Evolutionary conservation across 805 yeast genomes (phyloP).

Genomic region (Candida cerambycidarum): DNA sequence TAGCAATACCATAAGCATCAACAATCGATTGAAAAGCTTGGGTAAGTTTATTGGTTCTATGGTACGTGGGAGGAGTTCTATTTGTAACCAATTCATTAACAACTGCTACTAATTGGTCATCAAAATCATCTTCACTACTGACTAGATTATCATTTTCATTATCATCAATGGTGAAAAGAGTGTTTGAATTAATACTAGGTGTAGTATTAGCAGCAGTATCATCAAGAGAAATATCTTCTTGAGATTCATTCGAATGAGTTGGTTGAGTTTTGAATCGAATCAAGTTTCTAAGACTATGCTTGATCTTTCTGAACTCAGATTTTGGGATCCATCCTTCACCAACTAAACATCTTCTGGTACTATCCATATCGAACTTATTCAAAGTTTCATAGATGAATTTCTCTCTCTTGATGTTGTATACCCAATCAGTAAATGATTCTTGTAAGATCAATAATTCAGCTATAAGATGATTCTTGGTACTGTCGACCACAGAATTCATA

Average conservation of each 20-base stretch:
- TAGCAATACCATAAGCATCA: slow-evolving; percentile 78
- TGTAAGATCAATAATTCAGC: slow-evolving; percentile 38
- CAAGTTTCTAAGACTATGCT: slow-evolving; percentile 41
- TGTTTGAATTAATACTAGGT: slow-evolving; percentile 7
- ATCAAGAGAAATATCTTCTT: slow-evolving; percentile 18
- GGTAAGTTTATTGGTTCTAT: slow-evolving; percentile 68
- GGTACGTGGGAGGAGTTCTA: slow-evolving; percentile 70
- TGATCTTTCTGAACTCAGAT: slow-evolving; percentile 42
- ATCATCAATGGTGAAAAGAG: slow-evolving; percentile 27
- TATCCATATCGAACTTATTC: slow-evolving; percentile 68
- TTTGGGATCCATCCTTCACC: slow-evolving; percentile 78
- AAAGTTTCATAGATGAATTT: slow-evolving; percentile 57
- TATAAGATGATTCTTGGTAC: slow-evolving; percentile 36
- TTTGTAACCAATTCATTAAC: slow-evolving; percentile 63
- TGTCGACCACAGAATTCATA: slow-evolving; percentile 30
- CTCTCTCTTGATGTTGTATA: slow-evolving; percentile 48
- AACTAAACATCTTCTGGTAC: slow-evolving; percentile 61
- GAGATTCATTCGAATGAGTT: slow-evolving; percentile 12
- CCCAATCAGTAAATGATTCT: slow-evolving; percentile 33
- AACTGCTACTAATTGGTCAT: slow-evolving; percentile 35
- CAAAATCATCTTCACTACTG: slow-evolving; percentile 17
- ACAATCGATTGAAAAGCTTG: slow-evolving; percentile 66
- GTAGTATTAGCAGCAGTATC: slow-evolving; percentile 7
- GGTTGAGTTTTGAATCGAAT: slow-evolving; percentile 36
- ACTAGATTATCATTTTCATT: slow-evolving; percentile 12